These are phyloP conservation scores for cucumber (Cucumis sativus) DNA, from an alignment of 306 rosid species.

Conservation along the genomic window DNA sequence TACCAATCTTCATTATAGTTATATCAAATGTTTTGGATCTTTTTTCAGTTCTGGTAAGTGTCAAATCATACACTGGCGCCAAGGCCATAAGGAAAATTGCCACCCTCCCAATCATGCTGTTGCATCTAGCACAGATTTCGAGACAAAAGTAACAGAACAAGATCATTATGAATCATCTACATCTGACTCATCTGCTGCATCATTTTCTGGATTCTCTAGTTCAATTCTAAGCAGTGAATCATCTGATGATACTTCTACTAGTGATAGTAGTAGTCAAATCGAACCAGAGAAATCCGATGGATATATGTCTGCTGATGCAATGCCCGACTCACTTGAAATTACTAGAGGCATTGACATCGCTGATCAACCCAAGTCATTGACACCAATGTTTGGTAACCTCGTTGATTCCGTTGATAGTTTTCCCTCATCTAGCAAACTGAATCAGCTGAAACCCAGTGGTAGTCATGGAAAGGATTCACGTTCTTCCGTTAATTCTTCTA, in stretches of 20 bases:
- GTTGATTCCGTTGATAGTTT: conserved; percentile 41
- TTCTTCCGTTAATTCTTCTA: conserved; percentile 20
- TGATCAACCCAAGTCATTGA: conserved; percentile 35
- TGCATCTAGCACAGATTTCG: conserved; percentile 19
- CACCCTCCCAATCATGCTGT: conserved; percentile 30
- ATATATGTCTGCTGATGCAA: conserved; percentile 24
- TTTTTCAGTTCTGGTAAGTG: conserved; percentile 72
- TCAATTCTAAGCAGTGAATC: conserved; percentile 32
- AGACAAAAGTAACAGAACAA: conserved; percentile 21
- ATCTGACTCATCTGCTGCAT: conserved; percentile 43
- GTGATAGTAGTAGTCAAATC: conserved; percentile 47
- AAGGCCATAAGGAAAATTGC: conserved; percentile 84
- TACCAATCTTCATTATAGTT: not conserved
- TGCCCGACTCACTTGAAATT: conserved; percentile 26
- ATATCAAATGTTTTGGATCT: not conserved
- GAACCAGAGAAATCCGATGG: conserved; percentile 50
- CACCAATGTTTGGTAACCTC: conserved; percentile 76
- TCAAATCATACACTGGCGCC: conserved; percentile 88
- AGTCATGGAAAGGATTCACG: conserved; percentile 23
- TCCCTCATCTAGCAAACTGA: conserved; percentile 26
- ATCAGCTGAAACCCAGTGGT: conserved; percentile 18
- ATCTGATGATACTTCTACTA: conserved; percentile 65
- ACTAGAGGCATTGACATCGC: conserved; percentile 10
- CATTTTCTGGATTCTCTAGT: conserved; percentile 82
- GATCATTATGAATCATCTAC: conserved; percentile 22